These are phyloP conservation scores for Yarrowia divulgata DNA, from an alignment of 805 yeast species.

Conservation along the genomic window DNA sequence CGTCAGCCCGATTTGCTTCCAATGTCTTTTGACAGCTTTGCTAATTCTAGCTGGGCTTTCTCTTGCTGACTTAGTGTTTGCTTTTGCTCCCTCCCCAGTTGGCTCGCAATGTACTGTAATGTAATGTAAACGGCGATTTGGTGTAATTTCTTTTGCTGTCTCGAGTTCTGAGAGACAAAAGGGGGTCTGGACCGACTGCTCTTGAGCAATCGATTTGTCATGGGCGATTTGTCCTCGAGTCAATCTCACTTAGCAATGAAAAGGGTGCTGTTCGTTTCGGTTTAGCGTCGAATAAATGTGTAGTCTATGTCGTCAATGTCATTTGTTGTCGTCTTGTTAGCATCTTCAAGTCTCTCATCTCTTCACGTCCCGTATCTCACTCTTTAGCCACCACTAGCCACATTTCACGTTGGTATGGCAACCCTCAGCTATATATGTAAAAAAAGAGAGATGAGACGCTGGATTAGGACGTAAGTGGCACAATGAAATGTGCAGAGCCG, in stretches of 20 bases:
- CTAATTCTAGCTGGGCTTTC: not conserved
- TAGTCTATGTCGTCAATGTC: not conserved
- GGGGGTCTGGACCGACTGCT: not conserved
- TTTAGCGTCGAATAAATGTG: not conserved
- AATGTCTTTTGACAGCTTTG: not conserved
- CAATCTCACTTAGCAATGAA: no score
- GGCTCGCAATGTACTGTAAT: not conserved
- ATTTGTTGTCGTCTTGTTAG: not conserved
- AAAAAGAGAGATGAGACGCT: not conserved
- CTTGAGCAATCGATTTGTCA: not conserved
- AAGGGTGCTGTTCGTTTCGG: not conserved
- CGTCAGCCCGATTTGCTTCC: not conserved
- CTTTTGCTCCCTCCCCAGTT: not conserved
- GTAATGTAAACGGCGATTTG: not conserved
- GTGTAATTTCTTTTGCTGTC: not conserved
- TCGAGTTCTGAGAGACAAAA: not conserved
- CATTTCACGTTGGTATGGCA: conserved; percentile 7
- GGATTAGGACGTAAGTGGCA: conserved; percentile 1
- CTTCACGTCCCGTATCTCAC: not conserved
- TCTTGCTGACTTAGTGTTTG: not conserved
- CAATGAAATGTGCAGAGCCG: not conserved
- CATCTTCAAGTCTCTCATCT: not conserved
- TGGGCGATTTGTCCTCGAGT: not conserved
- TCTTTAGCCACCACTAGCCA: not conserved
- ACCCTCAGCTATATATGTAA: conserved; percentile 9